Evolutionary conservation across 805 yeast species (phyloP).

Genomic region (Brettanomyces nanus): DNA sequence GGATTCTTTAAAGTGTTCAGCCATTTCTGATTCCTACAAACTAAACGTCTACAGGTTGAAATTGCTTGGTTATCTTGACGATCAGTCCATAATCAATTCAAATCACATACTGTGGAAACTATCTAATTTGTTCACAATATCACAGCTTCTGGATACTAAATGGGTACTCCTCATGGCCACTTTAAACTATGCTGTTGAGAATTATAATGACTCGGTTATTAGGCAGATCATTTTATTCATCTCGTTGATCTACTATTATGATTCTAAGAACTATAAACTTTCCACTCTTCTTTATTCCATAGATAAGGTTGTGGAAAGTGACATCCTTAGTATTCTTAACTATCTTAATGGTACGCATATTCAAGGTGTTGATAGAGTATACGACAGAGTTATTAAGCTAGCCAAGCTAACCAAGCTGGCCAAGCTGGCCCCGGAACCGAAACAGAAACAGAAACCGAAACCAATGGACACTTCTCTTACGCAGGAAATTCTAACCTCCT

Average conservation of each 20-base stretch:
- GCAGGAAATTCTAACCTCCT: not conserved
- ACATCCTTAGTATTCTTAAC: conserved; percentile 13
- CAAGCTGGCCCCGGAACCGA: not conserved
- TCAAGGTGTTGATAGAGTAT: not conserved
- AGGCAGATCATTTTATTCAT: conserved; percentile 9
- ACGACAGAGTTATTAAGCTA: not conserved
- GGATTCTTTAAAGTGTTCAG: not conserved
- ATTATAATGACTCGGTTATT: conserved; percentile 2
- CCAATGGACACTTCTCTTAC: too few relatives aligned
- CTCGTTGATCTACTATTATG: conserved; percentile 7
- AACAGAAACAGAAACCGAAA: too few relatives aligned
- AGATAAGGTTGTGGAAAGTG: conserved; percentile 10
- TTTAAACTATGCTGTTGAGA: conserved; percentile 6
- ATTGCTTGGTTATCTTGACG: not conserved
- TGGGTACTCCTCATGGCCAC: conserved; percentile 11
- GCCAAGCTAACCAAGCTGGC: not conserved
- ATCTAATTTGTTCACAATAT: not conserved
- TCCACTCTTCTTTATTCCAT: conserved; percentile 12
- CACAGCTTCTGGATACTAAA: conserved; percentile 8
- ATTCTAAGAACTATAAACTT: conserved; percentile 8
- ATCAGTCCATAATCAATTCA: not conserved
- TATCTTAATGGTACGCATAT: conserved; percentile 8
- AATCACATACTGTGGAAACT: conserved; percentile 1
- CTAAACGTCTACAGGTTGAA: not conserved
- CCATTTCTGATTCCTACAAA: not conserved